Conservation (phyloP, 805 yeast species). For the Candida krabiensis region DNA sequence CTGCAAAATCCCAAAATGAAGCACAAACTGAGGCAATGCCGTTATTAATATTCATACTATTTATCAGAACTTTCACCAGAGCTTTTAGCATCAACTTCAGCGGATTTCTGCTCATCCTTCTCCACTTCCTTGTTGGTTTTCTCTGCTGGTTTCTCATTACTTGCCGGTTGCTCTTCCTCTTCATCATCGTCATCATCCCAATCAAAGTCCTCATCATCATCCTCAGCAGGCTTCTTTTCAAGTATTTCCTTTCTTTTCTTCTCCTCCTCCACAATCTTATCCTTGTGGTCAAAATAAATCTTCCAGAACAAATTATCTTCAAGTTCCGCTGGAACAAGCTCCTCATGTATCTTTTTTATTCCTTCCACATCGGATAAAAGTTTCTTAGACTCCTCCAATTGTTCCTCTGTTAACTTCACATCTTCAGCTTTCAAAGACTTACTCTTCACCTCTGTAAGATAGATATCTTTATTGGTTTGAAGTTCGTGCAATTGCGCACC, state of each 20-base stretch:
- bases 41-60: too few species aligned
- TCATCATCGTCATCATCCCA: constrained; percentile 54
- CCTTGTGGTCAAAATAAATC: constrained; percentile 58
- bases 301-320: constrained; percentile 71
- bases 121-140: too few species aligned
- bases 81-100: too few species aligned
- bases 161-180: constrained; percentile 31
- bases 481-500: constrained; percentile 63
- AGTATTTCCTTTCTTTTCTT: constrained; percentile 63
- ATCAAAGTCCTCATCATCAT: constrained; percentile 48
- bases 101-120: too few species aligned
- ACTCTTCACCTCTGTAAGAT: constrained; percentile 35
- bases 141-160: not conserved
- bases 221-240: constrained; percentile 36
- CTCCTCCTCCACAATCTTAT: constrained; percentile 60
- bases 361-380: constrained; percentile 50
- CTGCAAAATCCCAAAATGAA: too few species aligned
- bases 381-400: constrained; percentile 41
- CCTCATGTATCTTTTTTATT: constrained; percentile 54
- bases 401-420: constrained; percentile 47
- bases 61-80: too few species aligned
- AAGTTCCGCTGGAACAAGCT: constrained; percentile 62
- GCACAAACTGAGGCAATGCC: too few species aligned
- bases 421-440: constrained; percentile 30
- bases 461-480: constrained; percentile 48